Percentiles rank a stretch among this genome's conserved stretches.
These are phyloP conservation scores for Solanum habrochaites DNA, from an alignment of 257 asterid genomes.

Conservation along the genomic window DNA sequence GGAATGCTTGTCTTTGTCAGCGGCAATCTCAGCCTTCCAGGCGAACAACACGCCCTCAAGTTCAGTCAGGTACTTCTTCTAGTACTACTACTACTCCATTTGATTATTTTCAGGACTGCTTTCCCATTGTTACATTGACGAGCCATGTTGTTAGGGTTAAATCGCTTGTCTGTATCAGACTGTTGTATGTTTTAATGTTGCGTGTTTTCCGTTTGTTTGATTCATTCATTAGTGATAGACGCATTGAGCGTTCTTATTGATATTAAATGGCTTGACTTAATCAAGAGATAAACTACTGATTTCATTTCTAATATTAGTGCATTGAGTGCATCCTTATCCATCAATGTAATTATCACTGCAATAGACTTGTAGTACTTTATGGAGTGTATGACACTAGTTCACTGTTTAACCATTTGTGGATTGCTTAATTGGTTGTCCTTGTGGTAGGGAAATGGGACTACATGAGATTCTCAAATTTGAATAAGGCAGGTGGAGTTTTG, in stretches of 20 bases:
- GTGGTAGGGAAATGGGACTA: background rate
- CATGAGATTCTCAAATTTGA: background rate
- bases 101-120: background rate
- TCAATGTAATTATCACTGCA: background rate
- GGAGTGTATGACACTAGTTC: background rate
- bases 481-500: background rate
- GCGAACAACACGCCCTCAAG: conserved; percentile 41
- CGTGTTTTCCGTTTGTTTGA: background rate
- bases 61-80: conserved; percentile 18
- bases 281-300: background rate
- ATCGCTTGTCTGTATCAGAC: background rate
- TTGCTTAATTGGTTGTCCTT: background rate
- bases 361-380: background rate
- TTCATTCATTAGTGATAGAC: background rate
- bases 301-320: background rate
- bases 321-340: background rate
- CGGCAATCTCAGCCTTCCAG: conserved; percentile 34
- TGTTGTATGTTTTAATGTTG: background rate
- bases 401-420: background rate
- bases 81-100: background rate
- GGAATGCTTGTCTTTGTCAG: conserved; percentile 47
- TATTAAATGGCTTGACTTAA: background rate
- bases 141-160: background rate
- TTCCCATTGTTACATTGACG: background rate
- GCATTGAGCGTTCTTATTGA: background rate